Base-by-base conservation (phyloP, 495 filamentous ascomycete species). In the Lindgomyces ingoldianus region DNA sequence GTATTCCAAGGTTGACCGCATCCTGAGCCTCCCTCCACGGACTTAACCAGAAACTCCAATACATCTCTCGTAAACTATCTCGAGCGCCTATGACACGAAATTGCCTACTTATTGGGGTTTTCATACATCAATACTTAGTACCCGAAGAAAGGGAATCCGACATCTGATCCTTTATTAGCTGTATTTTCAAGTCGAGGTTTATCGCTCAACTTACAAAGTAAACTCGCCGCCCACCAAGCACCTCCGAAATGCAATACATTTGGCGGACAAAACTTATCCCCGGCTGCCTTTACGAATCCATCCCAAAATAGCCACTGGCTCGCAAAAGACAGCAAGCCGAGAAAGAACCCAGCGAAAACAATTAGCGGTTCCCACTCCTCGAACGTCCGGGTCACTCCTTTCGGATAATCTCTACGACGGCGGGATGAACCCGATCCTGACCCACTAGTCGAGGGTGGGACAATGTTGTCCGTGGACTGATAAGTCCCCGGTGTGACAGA, bases 281-380 rank as follows among this genome's bases (percentile, higher is more conserved):
- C n/a, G 3, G 12, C 26, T 36, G 52, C 30, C n/a, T 41, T 55
- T 16, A 52, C 48, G 26, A 52, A 52, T 9, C 48, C 48, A 27
- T 52, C 48, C 48, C 48, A 52, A 24, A 52, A 52, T 18, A 52
- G 18, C 48, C 48, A 52, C 25, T 52, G 48, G 26, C 19, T 29
- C 4, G 52, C 52, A 41, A 18, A 55, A 4, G 52, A 24, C 3
- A 41, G 30, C 25, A 55, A n/a, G 10, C 52, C 52, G 3, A 55
- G 21, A 41, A 39, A 36, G 14, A 25, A 16, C 4, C 52, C 52
- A 4, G 52, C 52, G 10, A 36, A 41, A 19, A 55, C 30, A n/a
- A 55, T 41, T 16, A 4, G 4, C 8, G 11, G 4, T 39, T 55
- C 52, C 52, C 52, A 55, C 12, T 36, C 26, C 19, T 4, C 49